Percentiles rank a stretch among this genome's conserved stretches.
These are phyloP conservation scores for Vigna unguiculata DNA, from an alignment of 306 rosid genomes.

Conservation along the genomic window DNA sequence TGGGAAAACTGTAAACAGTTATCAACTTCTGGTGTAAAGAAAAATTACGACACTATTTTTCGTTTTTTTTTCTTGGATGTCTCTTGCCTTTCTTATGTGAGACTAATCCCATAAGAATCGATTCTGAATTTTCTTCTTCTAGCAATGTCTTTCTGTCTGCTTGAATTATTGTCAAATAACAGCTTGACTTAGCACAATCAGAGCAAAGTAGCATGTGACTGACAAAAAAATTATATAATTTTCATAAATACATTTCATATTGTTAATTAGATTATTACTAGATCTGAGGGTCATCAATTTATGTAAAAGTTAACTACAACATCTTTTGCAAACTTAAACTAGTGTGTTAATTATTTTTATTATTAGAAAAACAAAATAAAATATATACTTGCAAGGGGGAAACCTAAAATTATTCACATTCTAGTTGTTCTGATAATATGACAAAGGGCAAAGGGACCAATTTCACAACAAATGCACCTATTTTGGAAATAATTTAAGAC, in stretches of 20 bases:
- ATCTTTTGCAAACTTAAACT: not conserved
- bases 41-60: not conserved
- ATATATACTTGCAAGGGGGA: not conserved
- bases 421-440: not conserved
- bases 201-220: not conserved
- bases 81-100: not conserved
- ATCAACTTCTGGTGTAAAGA: not conserved
- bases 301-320: not conserved
- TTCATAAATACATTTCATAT: not conserved
- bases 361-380: not conserved
- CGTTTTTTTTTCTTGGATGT: too few species aligned
- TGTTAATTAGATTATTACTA: not conserved
- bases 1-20: not conserved
- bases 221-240: not conserved
- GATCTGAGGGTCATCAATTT: not conserved
- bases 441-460: not conserved
- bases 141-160: not conserved
- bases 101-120: not conserved
- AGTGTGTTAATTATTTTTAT: too few species aligned
- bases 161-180: not conserved
- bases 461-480: not conserved
- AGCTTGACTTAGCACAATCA: not conserved
- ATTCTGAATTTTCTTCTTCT: not conserved
- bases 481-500: not conserved
- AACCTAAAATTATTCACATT: not conserved